Conservation (phyloP, 352 stramenopile species). For the Lagenidium giganteum region DNA sequence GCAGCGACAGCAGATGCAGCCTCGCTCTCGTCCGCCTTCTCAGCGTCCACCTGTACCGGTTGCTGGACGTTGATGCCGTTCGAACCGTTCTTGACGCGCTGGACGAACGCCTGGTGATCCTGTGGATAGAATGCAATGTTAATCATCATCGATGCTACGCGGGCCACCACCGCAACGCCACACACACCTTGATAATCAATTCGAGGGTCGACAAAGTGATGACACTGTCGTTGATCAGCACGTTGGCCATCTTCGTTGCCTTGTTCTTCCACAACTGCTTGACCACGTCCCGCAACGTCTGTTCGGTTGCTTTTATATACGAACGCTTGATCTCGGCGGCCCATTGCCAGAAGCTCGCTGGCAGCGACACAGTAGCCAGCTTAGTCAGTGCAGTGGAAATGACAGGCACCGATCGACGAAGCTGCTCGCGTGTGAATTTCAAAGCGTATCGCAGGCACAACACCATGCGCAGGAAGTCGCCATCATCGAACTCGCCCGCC, state of each 20-base stretch:
- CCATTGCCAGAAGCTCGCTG: slow-evolving; percentile 40
- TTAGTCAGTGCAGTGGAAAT: slow-evolving; percentile 39
- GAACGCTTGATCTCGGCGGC: slow-evolving; percentile 34
- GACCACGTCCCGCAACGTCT: slow-evolving; percentile 19
- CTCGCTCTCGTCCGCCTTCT: slow-evolving; percentile 3
- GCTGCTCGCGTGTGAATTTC: slow-evolving; percentile 53
- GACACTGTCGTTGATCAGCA: slow-evolving; percentile 37
- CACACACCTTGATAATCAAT: slow-evolving; percentile 37
- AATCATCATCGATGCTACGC: not conserved
- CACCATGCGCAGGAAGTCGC: slow-evolving; percentile 20
- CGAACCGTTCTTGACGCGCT: slow-evolving; percentile 15
- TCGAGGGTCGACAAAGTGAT: slow-evolving; percentile 34
- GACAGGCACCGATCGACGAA: slow-evolving; percentile 30
- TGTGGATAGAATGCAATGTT: slow-evolving; percentile 13
- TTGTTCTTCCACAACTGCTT: slow-evolving; percentile 29
- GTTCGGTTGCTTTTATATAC: slow-evolving; percentile 7
- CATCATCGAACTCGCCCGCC: too few species aligned
- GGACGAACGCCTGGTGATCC: slow-evolving; percentile 40
- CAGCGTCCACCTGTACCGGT: slow-evolving; percentile 3
- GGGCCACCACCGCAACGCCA: not conserved
- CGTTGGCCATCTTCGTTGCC: slow-evolving; percentile 30
- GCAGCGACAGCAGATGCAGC: not conserved
- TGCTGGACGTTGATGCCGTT: not conserved
- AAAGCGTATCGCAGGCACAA: slow-evolving; percentile 48
- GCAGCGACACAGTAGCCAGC: slow-evolving; percentile 37